Percentiles rank a stretch among this genome's conserved stretches.
phyloP scores from a whole-genome alignment of 768 basidiomycete genomes.

The Phaeolepiota aurea region DNA sequence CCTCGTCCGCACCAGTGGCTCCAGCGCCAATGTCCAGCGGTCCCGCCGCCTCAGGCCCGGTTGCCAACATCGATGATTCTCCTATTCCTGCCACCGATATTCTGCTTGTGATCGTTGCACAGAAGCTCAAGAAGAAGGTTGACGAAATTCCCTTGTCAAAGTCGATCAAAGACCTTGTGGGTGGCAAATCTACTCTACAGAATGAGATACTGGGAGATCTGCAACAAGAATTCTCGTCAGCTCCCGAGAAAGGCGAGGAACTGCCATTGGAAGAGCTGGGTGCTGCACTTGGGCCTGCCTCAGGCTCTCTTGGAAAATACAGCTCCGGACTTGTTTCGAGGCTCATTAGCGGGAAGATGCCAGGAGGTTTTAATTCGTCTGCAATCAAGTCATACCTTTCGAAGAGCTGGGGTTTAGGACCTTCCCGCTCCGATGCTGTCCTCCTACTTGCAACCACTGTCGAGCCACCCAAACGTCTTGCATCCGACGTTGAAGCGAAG shows the following conservation, averaged over 20 bases:
- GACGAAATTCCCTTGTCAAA: slow-evolving; percentile 86
- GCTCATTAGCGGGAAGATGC: slow-evolving; percentile 93
- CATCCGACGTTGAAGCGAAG: slow-evolving; percentile 87
- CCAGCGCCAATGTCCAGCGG: slow-evolving; percentile 32
- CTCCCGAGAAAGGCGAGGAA: slow-evolving; percentile 98
- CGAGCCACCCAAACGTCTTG: slow-evolving; percentile 91
- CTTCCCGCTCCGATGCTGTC: slow-evolving; percentile 82
- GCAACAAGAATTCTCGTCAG: slow-evolving; percentile 88
- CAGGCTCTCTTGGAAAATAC: slow-evolving; percentile 90
- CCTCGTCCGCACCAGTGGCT: slow-evolving; percentile 30
- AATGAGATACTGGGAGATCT: slow-evolving; percentile 98
- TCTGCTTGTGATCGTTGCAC: slow-evolving; percentile 82
- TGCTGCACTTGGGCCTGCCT: slow-evolving; percentile 67
- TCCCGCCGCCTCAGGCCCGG: slow-evolving; percentile 50
- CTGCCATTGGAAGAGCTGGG: slow-evolving; percentile 95
- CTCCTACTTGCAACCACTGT: slow-evolving; percentile 86
- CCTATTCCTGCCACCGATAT: slow-evolving; percentile 91
- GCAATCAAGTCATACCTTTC: slow-evolving; percentile 83
- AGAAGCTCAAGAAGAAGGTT: slow-evolving; percentile 95
- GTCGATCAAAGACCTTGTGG: slow-evolving; percentile 96
- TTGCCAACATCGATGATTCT: slow-evolving; percentile 75
- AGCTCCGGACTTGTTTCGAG: slow-evolving; percentile 85
- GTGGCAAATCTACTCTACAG: slow-evolving; percentile 97
- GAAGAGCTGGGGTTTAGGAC: slow-evolving; percentile 94
- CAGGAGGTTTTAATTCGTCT: slow-evolving; percentile 94